phyloP scores from a whole-genome alignment of 2,329 filamentous ascomycete genomes.

The Fusarium pseudoanthophilum region DNA sequence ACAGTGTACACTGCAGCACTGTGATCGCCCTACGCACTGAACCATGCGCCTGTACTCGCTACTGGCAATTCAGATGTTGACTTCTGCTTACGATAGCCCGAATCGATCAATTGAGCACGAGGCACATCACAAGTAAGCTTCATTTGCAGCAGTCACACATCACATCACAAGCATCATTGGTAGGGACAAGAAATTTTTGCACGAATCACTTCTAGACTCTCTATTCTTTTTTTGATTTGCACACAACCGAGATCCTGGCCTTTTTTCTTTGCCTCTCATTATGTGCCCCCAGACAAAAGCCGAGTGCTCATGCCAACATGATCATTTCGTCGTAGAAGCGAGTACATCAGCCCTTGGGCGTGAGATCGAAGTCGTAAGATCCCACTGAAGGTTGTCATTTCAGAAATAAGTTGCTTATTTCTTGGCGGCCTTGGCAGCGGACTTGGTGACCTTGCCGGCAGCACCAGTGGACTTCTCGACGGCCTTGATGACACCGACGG shows the following conservation, averaged over 20 bases:
- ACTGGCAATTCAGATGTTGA: fast-evolving
- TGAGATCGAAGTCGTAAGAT: constrained; percentile 41
- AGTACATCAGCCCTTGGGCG: constrained; percentile 50
- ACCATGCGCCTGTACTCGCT: not conserved
- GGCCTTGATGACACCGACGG: constrained; percentile 94
- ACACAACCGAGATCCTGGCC: constrained; percentile 56
- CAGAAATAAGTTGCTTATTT: constrained; percentile 66
- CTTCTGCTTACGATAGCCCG: too few species aligned
- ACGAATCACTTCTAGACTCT: constrained; percentile 60
- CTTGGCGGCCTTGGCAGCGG: constrained; percentile 78
- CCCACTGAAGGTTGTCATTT: constrained; percentile 40
- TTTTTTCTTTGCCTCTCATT: constrained; percentile 55
- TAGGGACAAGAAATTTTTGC: constrained; percentile 31
- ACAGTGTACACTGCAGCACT: not conserved
- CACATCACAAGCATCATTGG: not conserved
- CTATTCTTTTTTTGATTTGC: constrained; percentile 60
- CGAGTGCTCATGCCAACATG: constrained; percentile 58
- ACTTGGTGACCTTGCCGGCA: constrained; percentile 76
- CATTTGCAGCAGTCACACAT: not conserved
- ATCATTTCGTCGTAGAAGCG: constrained; percentile 60
- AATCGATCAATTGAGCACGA: too few species aligned
- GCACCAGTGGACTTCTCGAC: constrained; percentile 72
- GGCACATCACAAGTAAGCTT: not conserved
- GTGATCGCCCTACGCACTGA: too few species aligned
- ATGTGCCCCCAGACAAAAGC: constrained; percentile 55